Conservation (phyloP, 2,329 filamentous ascomycete species). For the Coleophoma eucalyptorum region DNA sequence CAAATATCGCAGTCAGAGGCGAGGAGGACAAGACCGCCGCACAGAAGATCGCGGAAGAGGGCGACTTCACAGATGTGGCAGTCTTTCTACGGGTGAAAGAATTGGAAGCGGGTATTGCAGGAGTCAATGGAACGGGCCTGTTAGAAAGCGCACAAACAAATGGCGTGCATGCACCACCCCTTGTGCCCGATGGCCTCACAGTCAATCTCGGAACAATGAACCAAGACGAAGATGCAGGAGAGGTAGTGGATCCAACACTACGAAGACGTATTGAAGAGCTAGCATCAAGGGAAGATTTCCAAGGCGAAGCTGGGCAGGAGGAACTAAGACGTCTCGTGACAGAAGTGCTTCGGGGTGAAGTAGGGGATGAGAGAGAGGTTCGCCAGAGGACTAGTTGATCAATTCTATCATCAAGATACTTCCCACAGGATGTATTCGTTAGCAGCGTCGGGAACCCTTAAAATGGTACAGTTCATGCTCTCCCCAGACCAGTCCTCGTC, state of each 20-base stretch:
- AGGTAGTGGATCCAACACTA: conserved; percentile 78
- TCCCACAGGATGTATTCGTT: conserved; percentile 61
- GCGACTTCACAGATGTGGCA: conserved; percentile 71
- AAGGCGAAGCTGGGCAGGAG: conserved; percentile 74
- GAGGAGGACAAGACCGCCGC: conserved; percentile 74
- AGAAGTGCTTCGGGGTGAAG: conserved; percentile 71
- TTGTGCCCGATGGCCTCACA: conserved; percentile 70
- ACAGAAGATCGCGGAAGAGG: conserved; percentile 77
- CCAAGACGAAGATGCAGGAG: conserved; percentile 55
- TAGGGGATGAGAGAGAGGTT: conserved; percentile 61
- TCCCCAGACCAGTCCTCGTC: conserved; percentile 39
- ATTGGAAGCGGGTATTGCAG: conserved; percentile 25
- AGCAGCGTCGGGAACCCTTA: conserved; percentile 44
- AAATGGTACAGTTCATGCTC: conserved; percentile 46
- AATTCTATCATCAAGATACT: conserved; percentile 25
- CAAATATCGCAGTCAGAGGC: conserved; percentile 63
- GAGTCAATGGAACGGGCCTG: conserved; percentile 23
- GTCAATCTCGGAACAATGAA: conserved; percentile 75
- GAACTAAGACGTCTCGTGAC: conserved; percentile 75
- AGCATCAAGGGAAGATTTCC: conserved; percentile 77
- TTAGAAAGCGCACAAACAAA: conserved; percentile 18
- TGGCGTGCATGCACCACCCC: conserved; percentile 41
- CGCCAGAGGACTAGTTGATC: conserved; percentile 55
- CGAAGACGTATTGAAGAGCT: conserved; percentile 84
- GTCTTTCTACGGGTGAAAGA: conserved; percentile 56